These are phyloP conservation scores for Syzygium aromaticum DNA, from an alignment of 345 rosid species.

Conservation along the genomic window DNA sequence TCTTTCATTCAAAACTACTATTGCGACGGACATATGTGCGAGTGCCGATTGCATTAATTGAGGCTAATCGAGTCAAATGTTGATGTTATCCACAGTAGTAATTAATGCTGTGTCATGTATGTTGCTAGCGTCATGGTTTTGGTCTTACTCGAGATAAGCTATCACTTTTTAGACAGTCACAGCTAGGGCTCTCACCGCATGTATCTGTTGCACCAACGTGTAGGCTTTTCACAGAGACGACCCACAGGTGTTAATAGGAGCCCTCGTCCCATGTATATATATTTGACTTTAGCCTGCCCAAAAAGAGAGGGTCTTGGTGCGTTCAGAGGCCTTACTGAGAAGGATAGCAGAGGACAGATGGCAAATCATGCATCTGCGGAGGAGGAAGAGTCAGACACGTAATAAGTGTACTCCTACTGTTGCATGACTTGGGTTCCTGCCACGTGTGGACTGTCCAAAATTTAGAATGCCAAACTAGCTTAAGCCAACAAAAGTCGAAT, in stretches of 20 bases:
- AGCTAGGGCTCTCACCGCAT: background rate
- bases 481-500: background rate
- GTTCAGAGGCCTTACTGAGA: background rate
- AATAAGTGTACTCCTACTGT: conserved; percentile 2
- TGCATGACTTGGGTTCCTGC: conserved; percentile 24
- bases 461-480: background rate
- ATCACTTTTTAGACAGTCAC: background rate
- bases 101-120: background rate
- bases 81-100: background rate
- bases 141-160: conserved; percentile 3
- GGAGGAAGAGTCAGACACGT: conserved; percentile 30
- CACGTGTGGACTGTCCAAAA: conserved; percentile 15
- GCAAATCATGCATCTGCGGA: background rate
- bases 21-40: background rate
- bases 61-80: background rate
- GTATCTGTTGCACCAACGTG: background rate
- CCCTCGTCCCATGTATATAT: background rate
- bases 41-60: background rate
- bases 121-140: background rate
- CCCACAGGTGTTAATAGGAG: conserved; percentile 10
- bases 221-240: background rate
- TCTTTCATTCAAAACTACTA: background rate
- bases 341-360: background rate
- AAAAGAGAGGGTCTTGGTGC: background rate
- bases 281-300: background rate